Conservation (phyloP, 2,329 filamentous ascomycete genomes). For the Xylariaceae sp. region DNA sequence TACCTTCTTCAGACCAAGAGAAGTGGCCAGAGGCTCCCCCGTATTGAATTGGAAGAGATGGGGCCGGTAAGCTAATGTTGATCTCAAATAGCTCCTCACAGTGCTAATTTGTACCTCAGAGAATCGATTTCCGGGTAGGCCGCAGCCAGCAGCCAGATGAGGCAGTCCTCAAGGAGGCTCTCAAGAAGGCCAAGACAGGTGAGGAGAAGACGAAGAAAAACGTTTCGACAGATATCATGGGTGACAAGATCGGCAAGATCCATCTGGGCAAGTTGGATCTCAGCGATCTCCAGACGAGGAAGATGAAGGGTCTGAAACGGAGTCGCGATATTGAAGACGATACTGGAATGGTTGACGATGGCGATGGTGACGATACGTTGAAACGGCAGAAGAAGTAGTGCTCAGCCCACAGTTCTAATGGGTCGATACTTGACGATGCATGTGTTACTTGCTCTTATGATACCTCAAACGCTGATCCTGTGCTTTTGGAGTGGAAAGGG, state of each 20-base stretch:
- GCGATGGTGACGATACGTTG: conserved; percentile 39
- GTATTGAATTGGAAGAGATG: conserved; percentile 93
- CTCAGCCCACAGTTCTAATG: too few species aligned
- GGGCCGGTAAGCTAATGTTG: conserved; percentile 68
- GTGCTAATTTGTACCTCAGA: conserved; percentile 9
- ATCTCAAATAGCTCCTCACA: neutral
- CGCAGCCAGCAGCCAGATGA: conserved; percentile 75
- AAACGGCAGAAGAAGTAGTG: conserved; percentile 38
- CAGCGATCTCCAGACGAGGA: conserved; percentile 81
- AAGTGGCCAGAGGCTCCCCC: conserved; percentile 79
- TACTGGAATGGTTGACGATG: conserved; percentile 45
- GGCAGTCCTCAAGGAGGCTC: conserved; percentile 78
- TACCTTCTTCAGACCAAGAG: conserved; percentile 85
- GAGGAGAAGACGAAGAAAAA: conserved; percentile 94
- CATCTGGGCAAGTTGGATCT: conserved; percentile 91
- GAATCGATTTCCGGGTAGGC: conserved; percentile 65
- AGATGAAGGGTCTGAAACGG: conserved; percentile 98
- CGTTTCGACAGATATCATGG: conserved; percentile 82
- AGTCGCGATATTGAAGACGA: conserved; percentile 59
- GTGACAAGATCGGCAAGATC: conserved; percentile 93
- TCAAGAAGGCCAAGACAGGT: conserved; percentile 74
- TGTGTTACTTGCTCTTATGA: neutral
- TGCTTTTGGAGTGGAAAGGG: too few species aligned
- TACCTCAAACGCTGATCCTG: too few species aligned
- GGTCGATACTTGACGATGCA: too few species aligned